Percentiles rank a stretch among this genome's conserved stretches.
Evolutionary conservation across 129 eudicot species (phyloP).

Genomic region (Apium graveolens): DNA sequence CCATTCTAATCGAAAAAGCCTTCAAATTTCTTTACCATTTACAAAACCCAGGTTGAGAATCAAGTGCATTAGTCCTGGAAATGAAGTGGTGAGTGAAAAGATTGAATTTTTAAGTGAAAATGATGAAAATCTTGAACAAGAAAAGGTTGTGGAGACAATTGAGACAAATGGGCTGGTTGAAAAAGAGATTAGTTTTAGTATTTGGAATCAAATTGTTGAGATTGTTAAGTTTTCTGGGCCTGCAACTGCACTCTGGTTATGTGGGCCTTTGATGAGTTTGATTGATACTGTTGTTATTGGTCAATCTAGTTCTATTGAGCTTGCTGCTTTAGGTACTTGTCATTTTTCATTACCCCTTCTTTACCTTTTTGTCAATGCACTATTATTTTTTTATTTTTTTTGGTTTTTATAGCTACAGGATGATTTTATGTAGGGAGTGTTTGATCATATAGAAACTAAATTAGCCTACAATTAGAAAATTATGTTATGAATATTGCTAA

Average conservation of each 20-base stretch:
- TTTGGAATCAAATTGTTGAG: conserved; percentile 80
- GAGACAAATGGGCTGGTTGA: conserved; percentile 25
- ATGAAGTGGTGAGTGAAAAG: conserved; percentile 13
- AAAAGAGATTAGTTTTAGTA: conserved; percentile 28
- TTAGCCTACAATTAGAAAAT: not conserved
- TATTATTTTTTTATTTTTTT: not conserved
- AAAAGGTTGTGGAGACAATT: conserved; percentile 18
- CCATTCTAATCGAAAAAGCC: conserved; percentile 8
- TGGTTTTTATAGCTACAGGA: not conserved
- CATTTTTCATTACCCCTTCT: not conserved
- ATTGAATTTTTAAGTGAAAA: conserved; percentile 10
- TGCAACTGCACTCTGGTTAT: conserved; percentile 86
- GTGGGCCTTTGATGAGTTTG: conserved; percentile 90
- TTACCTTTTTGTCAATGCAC: no score
- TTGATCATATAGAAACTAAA: not conserved
- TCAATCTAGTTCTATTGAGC: conserved; percentile 80
- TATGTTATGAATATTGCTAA: not conserved
- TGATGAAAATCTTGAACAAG: conserved; percentile 14
- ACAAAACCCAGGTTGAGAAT: conserved; percentile 15
- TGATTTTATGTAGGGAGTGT: not conserved
- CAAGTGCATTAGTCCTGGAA: conserved; percentile 18
- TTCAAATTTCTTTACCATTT: conserved; percentile 2
- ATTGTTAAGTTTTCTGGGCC: conserved; percentile 90
- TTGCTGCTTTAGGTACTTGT: conserved; percentile 80
- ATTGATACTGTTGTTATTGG: conserved; percentile 96